phyloP scores from a whole-genome alignment of 1,139 yeast species.

The Saccharomyces hybrid region DNA sequence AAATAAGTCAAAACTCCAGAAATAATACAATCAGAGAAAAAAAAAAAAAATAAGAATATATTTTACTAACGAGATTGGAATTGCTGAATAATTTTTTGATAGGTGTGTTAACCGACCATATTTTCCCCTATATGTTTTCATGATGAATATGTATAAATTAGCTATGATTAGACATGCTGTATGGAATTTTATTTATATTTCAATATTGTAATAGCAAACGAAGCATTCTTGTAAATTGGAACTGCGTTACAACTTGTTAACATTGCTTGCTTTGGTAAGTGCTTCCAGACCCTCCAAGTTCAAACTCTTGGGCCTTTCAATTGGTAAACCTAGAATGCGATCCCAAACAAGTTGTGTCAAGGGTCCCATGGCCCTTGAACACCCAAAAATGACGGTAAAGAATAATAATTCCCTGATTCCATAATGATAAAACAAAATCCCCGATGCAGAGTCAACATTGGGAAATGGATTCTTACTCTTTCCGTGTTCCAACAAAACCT shows the following conservation, averaged over 20 bases:
- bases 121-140: too few species aligned
- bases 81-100: too few species aligned
- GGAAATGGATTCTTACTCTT: slow-evolving; percentile 61
- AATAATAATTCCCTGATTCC: slow-evolving; percentile 48
- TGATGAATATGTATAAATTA: too few species aligned
- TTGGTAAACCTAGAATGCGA: slow-evolving; percentile 51
- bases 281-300: slow-evolving; percentile 16
- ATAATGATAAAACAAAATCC: slow-evolving; percentile 51
- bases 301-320: slow-evolving; percentile 52
- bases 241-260: neutral
- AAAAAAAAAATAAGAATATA: too few species aligned
- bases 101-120: too few species aligned
- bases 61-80: too few species aligned
- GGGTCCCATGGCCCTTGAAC: slow-evolving; percentile 52
- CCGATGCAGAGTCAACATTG: slow-evolving; percentile 54
- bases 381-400: slow-evolving; percentile 55
- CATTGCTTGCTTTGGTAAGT: neutral
- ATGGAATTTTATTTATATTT: too few species aligned
- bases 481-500: slow-evolving; percentile 48
- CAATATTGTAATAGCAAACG: neutral
- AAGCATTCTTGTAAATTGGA: neutral
- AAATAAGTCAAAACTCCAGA: too few species aligned
- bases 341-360: slow-evolving; percentile 54
- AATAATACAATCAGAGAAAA: too few species aligned
- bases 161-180: neutral